Evolutionary conservation across 345 rosid genomes (phyloP).

Genomic region (Dimocarpus longan): DNA sequence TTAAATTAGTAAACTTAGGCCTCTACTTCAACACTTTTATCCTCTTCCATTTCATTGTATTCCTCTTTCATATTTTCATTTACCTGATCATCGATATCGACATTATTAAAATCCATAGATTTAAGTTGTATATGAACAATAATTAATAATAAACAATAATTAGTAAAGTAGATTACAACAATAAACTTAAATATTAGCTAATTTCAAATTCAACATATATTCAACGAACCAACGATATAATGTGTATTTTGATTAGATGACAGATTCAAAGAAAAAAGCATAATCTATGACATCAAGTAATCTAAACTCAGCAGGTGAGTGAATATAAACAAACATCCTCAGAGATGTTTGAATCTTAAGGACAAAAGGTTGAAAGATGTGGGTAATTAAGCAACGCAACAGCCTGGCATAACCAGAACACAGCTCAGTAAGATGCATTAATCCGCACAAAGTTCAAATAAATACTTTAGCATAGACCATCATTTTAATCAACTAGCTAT

Average conservation of each 20-base stretch:
- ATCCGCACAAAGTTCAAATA: not conserved
- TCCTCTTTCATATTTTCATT: too few relatives aligned
- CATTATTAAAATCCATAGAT: too few relatives aligned
- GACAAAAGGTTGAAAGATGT: conserved; percentile 75
- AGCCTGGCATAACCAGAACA: conserved; percentile 53
- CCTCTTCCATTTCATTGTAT: too few relatives aligned
- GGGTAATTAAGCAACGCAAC: conserved; percentile 83
- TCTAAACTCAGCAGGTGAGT: not conserved
- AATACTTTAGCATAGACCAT: not conserved
- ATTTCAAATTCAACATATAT: too few relatives aligned
- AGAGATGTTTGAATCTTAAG: conserved; percentile 46
- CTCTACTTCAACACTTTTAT: too few relatives aligned
- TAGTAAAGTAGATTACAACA: too few relatives aligned
- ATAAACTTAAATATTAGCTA: too few relatives aligned
- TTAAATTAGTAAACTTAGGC: too few relatives aligned
- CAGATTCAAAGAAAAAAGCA: not conserved
- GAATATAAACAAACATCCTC: not conserved
- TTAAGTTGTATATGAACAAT: too few relatives aligned
- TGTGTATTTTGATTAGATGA: not conserved
- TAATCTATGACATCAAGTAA: not conserved
- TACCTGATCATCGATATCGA: too few relatives aligned
- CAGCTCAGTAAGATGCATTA: not conserved
- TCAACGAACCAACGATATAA: too few relatives aligned
- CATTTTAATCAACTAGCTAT: not conserved
- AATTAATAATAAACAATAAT: too few relatives aligned